Conservation (phyloP, 1,139 yeast genomes). For the Yamadazyma mexicana region DNA sequence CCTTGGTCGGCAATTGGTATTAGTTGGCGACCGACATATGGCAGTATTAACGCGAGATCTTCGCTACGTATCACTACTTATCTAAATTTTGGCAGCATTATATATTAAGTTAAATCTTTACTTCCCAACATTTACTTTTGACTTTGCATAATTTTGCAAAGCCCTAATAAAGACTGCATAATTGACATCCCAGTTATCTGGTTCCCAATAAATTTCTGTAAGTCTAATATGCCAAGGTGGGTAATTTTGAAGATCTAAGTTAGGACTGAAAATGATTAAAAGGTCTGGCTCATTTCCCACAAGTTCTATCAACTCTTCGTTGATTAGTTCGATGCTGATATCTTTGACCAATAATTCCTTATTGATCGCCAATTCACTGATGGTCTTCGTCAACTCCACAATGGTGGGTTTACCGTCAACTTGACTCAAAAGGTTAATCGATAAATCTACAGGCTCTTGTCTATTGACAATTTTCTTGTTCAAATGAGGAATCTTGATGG, state of each 20-base stretch:
- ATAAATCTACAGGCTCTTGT: slow-evolving; percentile 46
- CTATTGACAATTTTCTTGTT: slow-evolving; percentile 49
- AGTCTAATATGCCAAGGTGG: slow-evolving; percentile 98
- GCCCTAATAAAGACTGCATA: slow-evolving; percentile 88
- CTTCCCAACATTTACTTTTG: slow-evolving; percentile 87
- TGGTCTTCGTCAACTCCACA: slow-evolving; percentile 82
- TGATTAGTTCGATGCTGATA: slow-evolving; percentile 71
- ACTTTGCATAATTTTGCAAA: slow-evolving; percentile 71
- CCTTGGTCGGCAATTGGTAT: background rate
- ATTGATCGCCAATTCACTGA: slow-evolving; percentile 71
- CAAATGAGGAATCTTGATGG: slow-evolving; percentile 62
- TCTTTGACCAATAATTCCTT: slow-evolving; percentile 66
- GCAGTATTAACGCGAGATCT: too few species aligned
- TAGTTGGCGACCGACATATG: too few species aligned
- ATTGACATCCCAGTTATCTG: slow-evolving; percentile 74
- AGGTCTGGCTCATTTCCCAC: slow-evolving; percentile 93
- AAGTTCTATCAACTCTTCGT: slow-evolving; percentile 69
- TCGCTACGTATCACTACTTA: too few species aligned
- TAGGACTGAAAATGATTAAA: slow-evolving; percentile 80
- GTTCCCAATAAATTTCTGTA: slow-evolving; percentile 88
- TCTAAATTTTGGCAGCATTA: too few species aligned
- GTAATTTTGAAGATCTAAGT: slow-evolving; percentile 83
- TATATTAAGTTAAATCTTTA: slow-evolving; percentile 20
- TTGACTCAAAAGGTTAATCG: slow-evolving; percentile 64
- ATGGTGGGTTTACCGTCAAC: slow-evolving; percentile 90